Conservation (phyloP, 164 flowering plant species). For the Echeveria elegans region DNA sequence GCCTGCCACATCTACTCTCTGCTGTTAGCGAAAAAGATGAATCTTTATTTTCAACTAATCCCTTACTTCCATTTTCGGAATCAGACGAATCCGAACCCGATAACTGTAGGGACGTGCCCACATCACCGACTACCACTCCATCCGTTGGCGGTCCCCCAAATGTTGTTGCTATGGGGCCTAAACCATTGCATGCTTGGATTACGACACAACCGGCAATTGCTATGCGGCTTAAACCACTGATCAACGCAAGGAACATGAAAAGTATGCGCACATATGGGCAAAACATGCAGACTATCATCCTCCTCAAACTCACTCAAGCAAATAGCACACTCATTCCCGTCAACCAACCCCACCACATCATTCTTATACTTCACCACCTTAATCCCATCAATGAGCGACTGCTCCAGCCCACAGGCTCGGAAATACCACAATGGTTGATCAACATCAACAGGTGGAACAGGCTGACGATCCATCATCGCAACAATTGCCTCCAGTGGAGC, state of each 20-base stretch:
- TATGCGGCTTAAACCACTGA: constrained; percentile 31
- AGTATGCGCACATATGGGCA: constrained; percentile 35
- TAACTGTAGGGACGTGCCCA: neutral
- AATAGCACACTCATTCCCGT: neutral
- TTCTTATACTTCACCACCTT: neutral
- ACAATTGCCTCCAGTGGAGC: neutral
- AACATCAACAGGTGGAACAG: too few relatives aligned
- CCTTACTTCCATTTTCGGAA: neutral
- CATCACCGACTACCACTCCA: neutral
- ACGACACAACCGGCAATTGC: constrained; percentile 34
- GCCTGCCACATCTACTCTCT: too few relatives aligned
- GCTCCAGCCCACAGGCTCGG: neutral
- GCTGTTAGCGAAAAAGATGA: constrained; percentile 7
- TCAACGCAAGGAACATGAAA: constrained; percentile 35
- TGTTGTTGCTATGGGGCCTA: too few relatives aligned
- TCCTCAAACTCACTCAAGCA: constrained; percentile 4
- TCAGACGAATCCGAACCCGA: neutral
- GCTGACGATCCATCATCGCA: too few relatives aligned
- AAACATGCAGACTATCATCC: constrained; percentile 24
- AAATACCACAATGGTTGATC: neutral
- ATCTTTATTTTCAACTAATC: constrained; percentile 4
- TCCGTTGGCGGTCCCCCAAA: neutral
- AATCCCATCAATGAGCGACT: neutral
- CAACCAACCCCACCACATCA: neutral
- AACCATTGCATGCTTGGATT: constrained; percentile 13